Base-by-base conservation (phyloP, 2,329 filamentous ascomycete species). In the Elsinoe batatas region DNA sequence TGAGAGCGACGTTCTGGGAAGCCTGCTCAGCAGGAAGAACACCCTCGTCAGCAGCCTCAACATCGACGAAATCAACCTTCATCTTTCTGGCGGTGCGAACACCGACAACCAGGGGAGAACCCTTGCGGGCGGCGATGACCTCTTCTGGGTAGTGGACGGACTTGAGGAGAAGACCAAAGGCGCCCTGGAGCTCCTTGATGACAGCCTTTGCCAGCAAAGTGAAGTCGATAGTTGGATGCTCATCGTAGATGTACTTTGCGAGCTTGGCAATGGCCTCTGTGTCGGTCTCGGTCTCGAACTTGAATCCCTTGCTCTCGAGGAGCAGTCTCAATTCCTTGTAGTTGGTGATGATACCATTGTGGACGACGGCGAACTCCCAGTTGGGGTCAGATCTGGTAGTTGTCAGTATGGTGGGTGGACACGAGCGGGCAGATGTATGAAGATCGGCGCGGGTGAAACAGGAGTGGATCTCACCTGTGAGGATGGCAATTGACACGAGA, bases 261-360 rank as follows among this genome's bases (percentile, higher is more conserved):
- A 98, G 84, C 80, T 97, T 98, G 64, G 93, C 93, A 74, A 98
- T 98, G 74, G 91, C 96, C 78, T 98, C 93, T 54, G 93, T 98
- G 70, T 98, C 93, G 63, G 93, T 98, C 76, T 98, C 91, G 53
- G 93, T 98, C 84, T 98, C 93, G 72, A 98, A 98, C 69, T 85
- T 87, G 84, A 95, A 95, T 70, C 93, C 93, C 82, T 97, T 98
- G 79, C 80, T 81, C 76, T 86, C 82, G 64, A 98, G 81, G 61
- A 98, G 84, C 60, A 87, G 88, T 83, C 91, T 95, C 67, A 98
- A 79, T 77, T 98, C 93, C 81, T 98, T 98, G 83, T 98, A 98
- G 82, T 98, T 98, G 78, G 93, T 98, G 76, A 98, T 98, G 80
- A 98, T 98, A 70, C 93, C 93, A 76, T 98, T 98, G 85, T 98